Percentiles rank a stretch among this genome's conserved stretches.
phyloP scores from a whole-genome alignment of 805 yeast species.

The Yarrowia sp. region DNA sequence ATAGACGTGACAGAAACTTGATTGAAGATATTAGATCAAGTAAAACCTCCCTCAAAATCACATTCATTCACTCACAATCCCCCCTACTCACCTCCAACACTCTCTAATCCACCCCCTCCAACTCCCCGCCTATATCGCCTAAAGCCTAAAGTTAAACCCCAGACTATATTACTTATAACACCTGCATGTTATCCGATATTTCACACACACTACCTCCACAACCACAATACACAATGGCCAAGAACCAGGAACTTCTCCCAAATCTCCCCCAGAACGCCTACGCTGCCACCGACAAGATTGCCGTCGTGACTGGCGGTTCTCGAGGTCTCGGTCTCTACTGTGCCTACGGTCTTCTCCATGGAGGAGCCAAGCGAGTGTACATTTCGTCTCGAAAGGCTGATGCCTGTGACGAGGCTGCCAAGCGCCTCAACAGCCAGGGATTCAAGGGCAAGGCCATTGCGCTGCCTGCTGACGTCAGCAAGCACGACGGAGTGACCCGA shows the following conservation, averaged over 20 bases:
- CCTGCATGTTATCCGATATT: not conserved
- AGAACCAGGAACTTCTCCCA: slow-evolving; percentile 39
- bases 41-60: no score
- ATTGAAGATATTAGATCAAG: no score
- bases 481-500: slow-evolving; percentile 56
- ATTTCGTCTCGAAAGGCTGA: slow-evolving; percentile 68
- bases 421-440: slow-evolving; percentile 49
- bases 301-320: slow-evolving; percentile 76
- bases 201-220: not conserved
- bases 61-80: no score
- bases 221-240: slow-evolving; percentile 4
- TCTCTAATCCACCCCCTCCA: not conserved
- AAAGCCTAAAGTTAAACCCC: slow-evolving; percentile 33
- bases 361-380: slow-evolving; percentile 68
- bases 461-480: slow-evolving; percentile 65
- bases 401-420: slow-evolving; percentile 66
- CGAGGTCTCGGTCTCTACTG: slow-evolving; percentile 75
- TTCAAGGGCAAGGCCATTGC: slow-evolving; percentile 53
- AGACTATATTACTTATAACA: slow-evolving; percentile 10
- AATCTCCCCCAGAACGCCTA: slow-evolving; percentile 50
- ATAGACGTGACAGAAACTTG: no score
- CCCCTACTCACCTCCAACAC: not conserved
- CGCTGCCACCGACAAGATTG: slow-evolving; percentile 60
- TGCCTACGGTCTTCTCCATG: slow-evolving; percentile 66
- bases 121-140: slow-evolving; percentile 14